These are phyloP conservation scores for Bruguiera parviflora DNA, from an alignment of 345 rosid species.

Conservation along the genomic window DNA sequence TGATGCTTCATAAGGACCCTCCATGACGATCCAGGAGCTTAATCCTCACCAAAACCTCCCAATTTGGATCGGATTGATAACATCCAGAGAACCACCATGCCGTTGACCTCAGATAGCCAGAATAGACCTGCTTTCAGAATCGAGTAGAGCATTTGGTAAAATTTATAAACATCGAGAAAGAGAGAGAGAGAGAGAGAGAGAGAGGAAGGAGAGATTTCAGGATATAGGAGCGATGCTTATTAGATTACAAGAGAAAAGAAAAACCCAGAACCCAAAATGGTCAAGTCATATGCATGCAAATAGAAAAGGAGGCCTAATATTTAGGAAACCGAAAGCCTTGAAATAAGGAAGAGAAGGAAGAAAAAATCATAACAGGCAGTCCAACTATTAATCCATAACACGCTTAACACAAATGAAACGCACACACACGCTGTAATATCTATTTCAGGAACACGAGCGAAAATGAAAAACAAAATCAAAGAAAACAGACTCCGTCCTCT, in stretches of 20 bases:
- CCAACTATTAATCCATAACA: slow-evolving; percentile 9
- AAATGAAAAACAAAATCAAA: neutral
- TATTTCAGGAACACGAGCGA: neutral
- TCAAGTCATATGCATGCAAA: slow-evolving; percentile 5
- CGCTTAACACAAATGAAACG: neutral
- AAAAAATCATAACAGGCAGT: slow-evolving; percentile 13
- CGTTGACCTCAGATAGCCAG: slow-evolving; percentile 7
- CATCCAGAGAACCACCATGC: slow-evolving; percentile 9
- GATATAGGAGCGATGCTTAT: neutral
- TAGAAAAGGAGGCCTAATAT: slow-evolving; percentile 13
- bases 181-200: neutral
- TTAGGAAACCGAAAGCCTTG: slow-evolving; percentile 36
- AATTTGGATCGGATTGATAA: slow-evolving; percentile 20
- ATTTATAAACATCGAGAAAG: neutral
- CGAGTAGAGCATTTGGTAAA: slow-evolving; percentile 1
- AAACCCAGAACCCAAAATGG: slow-evolving; percentile 16
- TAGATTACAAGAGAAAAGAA: neutral
- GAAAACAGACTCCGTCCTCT: slow-evolving; percentile 2
- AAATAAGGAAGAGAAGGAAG: slow-evolving; percentile 22
- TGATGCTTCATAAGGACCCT: slow-evolving; percentile 42
- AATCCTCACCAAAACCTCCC: slow-evolving; percentile 38
- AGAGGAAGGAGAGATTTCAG: neutral
- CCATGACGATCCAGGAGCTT: slow-evolving; percentile 42
- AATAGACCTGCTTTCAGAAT: slow-evolving; percentile 21
- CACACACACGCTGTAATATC: neutral